Base-by-base conservation (phyloP, 2,329 filamentous ascomycete genomes). In the Fusarium luffae region DNA sequence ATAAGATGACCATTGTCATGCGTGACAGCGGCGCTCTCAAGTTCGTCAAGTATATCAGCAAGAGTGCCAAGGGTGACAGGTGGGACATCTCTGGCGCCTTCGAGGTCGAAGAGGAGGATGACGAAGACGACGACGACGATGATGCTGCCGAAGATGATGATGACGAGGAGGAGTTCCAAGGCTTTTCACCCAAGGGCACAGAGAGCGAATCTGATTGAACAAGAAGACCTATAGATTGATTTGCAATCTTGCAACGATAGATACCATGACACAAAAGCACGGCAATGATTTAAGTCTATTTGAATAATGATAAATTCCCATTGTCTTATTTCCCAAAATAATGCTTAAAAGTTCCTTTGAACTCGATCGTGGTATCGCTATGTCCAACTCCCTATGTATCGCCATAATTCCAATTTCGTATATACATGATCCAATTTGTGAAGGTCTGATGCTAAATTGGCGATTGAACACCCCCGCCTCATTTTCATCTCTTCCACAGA, bases 11-110 rank as follows among this genome's bases (percentile, higher is more conserved):
- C 69, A 89, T 99, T 70, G 96, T 98, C 32, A 83, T 98, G 72
- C 88, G 96, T 61, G 96, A 99, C 78, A 89, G 88, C 71, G 94
- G 93, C 16, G 91, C 92, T 16, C 84, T 99, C 77, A 91, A 93
- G 78, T 99, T 99, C 78, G 94, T 98, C 76, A 99, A 98, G 84
- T 99, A 98, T 79, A 92, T 99, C 23, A 97, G 92, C 80, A 85
- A 85, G 63, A 88, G 86, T 52, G 96, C 96, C 10, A 88, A 88
- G 76, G 96, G 96, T 1, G 96, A 98, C 81, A 86, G 96, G 44
- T 98, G 94, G 93, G 96, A 99, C 81, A 85, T 98, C 51, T 91
- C 89, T 48, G 96, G 90, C 1, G 89, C 89, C 34, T 93, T 92
- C 78, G 93, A 91, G 25, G 90, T 97, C 32, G 86, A 86, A 68